Evolutionary conservation across 495 filamentous ascomycete species (phyloP).

Genomic region (Staphylotrichum longicolle): DNA sequence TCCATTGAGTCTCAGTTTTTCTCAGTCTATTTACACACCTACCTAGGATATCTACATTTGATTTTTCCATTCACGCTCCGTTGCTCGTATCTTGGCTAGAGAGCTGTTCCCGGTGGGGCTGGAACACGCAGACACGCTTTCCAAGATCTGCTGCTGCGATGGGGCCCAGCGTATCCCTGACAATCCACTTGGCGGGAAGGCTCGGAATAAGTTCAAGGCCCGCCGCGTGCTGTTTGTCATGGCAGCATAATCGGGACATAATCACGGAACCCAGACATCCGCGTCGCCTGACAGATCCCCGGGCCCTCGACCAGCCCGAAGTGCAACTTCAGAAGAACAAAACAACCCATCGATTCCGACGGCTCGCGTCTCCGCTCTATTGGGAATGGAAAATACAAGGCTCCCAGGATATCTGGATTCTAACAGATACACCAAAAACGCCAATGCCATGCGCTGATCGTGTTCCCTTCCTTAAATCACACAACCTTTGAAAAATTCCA

Average conservation of each 20-base stretch:
- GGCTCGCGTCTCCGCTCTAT: background rate
- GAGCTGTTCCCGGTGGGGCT: too few species aligned
- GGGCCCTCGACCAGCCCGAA: too few species aligned
- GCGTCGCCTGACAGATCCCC: background rate
- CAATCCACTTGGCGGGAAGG: background rate
- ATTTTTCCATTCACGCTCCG: too few species aligned
- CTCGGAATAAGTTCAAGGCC: background rate
- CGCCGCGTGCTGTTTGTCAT: conserved; percentile 10
- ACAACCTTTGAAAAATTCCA: too few species aligned
- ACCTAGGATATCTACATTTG: too few species aligned
- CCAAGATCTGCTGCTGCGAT: too few species aligned
- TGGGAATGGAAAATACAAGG: background rate
- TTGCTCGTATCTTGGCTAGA: too few species aligned
- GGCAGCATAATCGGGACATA: conserved; percentile 13
- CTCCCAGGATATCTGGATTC: background rate
- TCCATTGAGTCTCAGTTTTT: too few species aligned
- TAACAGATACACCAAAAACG: background rate
- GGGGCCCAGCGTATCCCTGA: background rate
- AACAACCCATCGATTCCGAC: background rate
- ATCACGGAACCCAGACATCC: background rate
- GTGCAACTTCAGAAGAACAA: background rate
- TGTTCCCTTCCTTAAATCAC: background rate
- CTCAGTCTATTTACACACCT: too few species aligned
- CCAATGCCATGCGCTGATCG: background rate
- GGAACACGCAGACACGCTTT: too few species aligned